Percentiles rank a stretch among this genome's conserved stretches.
phyloP scores from a whole-genome alignment of 306 rosid genomes.

The Comarum palustre region DNA sequence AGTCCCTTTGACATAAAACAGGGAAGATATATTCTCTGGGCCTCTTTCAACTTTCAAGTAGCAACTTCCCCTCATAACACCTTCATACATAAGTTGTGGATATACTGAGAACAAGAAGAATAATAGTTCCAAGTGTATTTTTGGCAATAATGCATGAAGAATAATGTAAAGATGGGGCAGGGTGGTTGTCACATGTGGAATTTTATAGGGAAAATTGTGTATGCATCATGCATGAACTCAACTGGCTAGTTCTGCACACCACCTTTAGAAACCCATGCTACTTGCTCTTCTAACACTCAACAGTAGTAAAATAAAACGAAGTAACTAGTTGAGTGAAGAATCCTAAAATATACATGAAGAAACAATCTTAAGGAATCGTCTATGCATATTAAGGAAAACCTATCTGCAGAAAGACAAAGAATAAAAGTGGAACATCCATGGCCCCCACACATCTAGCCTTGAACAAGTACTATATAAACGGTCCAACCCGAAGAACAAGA shows the following conservation, averaged over 20 bases:
- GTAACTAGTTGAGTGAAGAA: constrained; percentile 21
- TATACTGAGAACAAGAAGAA: constrained; percentile 36
- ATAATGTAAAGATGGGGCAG: constrained; percentile 58
- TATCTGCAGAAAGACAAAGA: constrained; percentile 33
- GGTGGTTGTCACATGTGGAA: constrained; percentile 31
- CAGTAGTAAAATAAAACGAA: constrained; percentile 20
- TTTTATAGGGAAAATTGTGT: constrained; percentile 28
- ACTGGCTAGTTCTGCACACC: constrained; percentile 24
- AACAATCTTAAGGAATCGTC: constrained; percentile 35
- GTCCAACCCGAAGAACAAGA: constrained; percentile 34
- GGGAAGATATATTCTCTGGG: constrained; percentile 39
- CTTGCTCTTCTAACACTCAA: constrained; percentile 23
- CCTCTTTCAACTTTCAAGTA: constrained; percentile 42
- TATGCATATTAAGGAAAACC: constrained; percentile 24
- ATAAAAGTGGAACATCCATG: constrained; percentile 43
- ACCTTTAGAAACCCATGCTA: constrained; percentile 21
- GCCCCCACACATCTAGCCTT: constrained; percentile 38
- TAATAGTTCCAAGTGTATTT: constrained; percentile 28
- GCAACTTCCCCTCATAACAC: constrained; percentile 67
- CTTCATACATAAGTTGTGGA: constrained; percentile 32
- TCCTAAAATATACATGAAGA: background rate
- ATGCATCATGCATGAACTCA: constrained; percentile 29
- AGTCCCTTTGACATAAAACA: background rate
- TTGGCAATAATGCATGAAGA: constrained; percentile 79
- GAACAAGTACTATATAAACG: constrained; percentile 52